Base-by-base conservation (phyloP, 495 filamentous ascomycete genomes). In the Glonium stellatum region DNA sequence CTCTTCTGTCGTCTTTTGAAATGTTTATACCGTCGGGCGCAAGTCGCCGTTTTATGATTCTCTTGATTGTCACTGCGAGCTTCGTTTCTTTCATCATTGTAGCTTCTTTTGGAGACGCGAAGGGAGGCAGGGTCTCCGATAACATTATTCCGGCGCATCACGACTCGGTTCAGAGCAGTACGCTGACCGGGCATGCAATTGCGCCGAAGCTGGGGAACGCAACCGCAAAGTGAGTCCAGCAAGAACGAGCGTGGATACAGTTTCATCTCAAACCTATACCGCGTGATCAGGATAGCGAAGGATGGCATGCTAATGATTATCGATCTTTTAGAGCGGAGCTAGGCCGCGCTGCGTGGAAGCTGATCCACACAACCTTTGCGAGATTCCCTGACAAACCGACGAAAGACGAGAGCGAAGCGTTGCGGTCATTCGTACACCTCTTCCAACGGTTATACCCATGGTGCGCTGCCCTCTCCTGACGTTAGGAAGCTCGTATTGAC, bases 351-450 rank as follows among this genome's bases (percentile, higher is more conserved):
- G 84, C 88, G 21, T 96, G 90, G 92, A 90, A 92, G 69, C 84
- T 96, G 64, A 83, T 98, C 68, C 93, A 98, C 74, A 98, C 95
- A 0, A 93, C 89, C 71, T 90, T 97, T 81, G 87, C 90, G 37
- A 85, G 91, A 56, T 98, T 92, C 75, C 95, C 93, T 42, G 88
- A 92, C 64, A 80, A 86, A 56, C 92, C 93, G 0, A 87, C 87
- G 0, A 70, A 80, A 54, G 90, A 96, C 63, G 91, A 98, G 69
- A 86, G 87, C 58, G 80, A 87, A 42, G 89, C 95, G 1, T 78
- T 98, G 41, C 82, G 85, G 62, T 87, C 87, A 5, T 97, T 87
- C 73, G 84, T 98, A 63, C 84, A 89, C 69, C 81, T 98, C 1
- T 97, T 97, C 66, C 87, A 90, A 27, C 84, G 93, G 41, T 75